Evolutionary conservation across 2,329 filamentous ascomycete species (phyloP), one percentile per base, ranked within the genome.

Genomic region (Cercospora sesami): DNA sequence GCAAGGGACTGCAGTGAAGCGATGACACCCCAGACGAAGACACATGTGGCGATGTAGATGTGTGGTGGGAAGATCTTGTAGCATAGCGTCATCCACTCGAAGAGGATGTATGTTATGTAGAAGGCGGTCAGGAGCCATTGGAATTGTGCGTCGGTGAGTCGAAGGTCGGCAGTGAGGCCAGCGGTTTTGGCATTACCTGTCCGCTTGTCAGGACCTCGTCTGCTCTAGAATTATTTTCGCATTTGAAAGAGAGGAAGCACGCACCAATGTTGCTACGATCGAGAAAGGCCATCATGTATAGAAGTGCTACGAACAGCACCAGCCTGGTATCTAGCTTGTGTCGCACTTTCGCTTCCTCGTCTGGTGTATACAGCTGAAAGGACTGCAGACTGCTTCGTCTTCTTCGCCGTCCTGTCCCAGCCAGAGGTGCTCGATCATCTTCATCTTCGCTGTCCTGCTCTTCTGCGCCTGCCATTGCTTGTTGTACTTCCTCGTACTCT

Each of bases 241-340:
- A 30, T 30, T 30, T 26, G 28, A 8, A 8, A 30, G 28, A 1
- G 28, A 30, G 28, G 28, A 30, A 30, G 28, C 6, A 30, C 61
- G 18, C 28, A 60, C 68, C 66, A n/a, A 64, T 82, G 93, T 92
- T 96, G 18, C 91, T 94, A 72, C 93, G 86, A 79, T 97, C 93
- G 72, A 97, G 80, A 77, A 96, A 97, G 70, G 89, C 91, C 69
- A 97, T 83, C 83, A 96, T 86, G 77, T 95, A 97, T 12, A 97
- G 84, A 67, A 94, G 78, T 10, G 92, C 91, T 71, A 97, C 85
- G 77, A 97, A 96, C 0, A 91, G 78, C 5, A 96, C 92, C 63
- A 97, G 84, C 71, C 86, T 87, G 65, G 87, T 84, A 78, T 97
- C 93, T 73, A 97, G 88, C 80, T 91, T 93, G 75, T 83, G 84